Percentiles rank a stretch among this genome's conserved stretches.
phyloP scores from a whole-genome alignment of 148 eudicot species.

The Tetragonia tetragonoides region DNA sequence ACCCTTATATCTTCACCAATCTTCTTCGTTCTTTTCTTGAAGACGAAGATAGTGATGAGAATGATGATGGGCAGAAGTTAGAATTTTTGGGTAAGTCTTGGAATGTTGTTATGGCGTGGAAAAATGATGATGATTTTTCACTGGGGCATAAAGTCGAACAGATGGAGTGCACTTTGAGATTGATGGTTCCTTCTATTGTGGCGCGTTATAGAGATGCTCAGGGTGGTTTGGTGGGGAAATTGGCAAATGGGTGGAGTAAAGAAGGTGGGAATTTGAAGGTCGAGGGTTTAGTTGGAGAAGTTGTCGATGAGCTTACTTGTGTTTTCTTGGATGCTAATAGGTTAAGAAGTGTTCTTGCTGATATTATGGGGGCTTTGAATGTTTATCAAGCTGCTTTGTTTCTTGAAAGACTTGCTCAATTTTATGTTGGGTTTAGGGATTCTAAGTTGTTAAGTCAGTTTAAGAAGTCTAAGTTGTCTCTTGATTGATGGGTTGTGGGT shows the following conservation, averaged over 20 bases:
- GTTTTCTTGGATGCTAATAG: slow-evolving; percentile 83
- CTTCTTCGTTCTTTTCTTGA: slow-evolving; percentile 69
- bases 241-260: slow-evolving; percentile 44
- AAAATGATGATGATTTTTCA: slow-evolving; percentile 31
- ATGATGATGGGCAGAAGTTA: not conserved
- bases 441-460: slow-evolving; percentile 43
- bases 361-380: slow-evolving; percentile 56
- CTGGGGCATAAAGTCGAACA: slow-evolving; percentile 52
- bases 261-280: slow-evolving; percentile 21
- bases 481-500: slow-evolving; percentile 24
- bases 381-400: slow-evolving; percentile 74
- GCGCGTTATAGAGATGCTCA: slow-evolving; percentile 56
- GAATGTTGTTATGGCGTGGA: slow-evolving; percentile 45
- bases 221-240: slow-evolving; percentile 39
- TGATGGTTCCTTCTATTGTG: slow-evolving; percentile 68
- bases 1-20: slow-evolving; percentile 73
- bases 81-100: slow-evolving; percentile 27
- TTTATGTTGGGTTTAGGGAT: slow-evolving; percentile 75
- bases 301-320: slow-evolving; percentile 57
- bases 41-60: slow-evolving; percentile 21
- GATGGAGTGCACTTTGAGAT: slow-evolving; percentile 77
- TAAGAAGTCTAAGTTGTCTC: slow-evolving; percentile 30
- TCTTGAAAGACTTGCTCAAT: slow-evolving; percentile 65
- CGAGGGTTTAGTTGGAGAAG: slow-evolving; percentile 35
- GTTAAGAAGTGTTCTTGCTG: slow-evolving; percentile 69